These are phyloP conservation scores for Aegilops speltoides DNA, from an alignment of 176 grass and related monocot species.

Conservation along the genomic window DNA sequence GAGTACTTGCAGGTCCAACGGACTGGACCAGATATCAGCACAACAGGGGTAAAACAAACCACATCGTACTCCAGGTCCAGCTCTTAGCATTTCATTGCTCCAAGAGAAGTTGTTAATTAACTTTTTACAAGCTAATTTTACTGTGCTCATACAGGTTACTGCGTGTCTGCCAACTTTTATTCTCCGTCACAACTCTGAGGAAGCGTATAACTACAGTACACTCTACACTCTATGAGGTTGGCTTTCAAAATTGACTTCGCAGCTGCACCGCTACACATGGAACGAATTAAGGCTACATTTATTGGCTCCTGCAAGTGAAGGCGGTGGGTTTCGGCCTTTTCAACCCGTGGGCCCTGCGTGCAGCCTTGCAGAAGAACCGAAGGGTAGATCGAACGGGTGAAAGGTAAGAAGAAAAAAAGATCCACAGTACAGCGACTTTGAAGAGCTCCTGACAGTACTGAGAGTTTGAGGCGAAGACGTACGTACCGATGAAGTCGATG, in stretches of 20 bases:
- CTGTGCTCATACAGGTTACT: not conserved
- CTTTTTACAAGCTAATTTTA: too few species aligned
- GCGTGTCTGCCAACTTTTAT: not conserved
- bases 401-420: not conserved
- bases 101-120: not conserved
- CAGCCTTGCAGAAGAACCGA: not conserved
- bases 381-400: not conserved
- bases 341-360: not conserved
- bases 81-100: not conserved
- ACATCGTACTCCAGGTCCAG: not conserved
- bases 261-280: not conserved
- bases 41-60: not conserved
- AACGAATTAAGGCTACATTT: conserved; percentile 30
- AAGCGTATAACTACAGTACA: not conserved
- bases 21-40: too few species aligned
- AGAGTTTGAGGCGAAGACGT: too few species aligned
- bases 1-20: not conserved
- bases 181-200: not conserved
- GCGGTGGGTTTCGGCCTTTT: not conserved
- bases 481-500: conserved; percentile 87
- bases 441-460: not conserved
- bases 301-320: conserved; percentile 16
- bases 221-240: too few species aligned
- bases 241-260: not conserved
- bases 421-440: not conserved